These are phyloP conservation scores for Magnolia sinica DNA, from an alignment of 164 flowering plant species.

Conservation along the genomic window DNA sequence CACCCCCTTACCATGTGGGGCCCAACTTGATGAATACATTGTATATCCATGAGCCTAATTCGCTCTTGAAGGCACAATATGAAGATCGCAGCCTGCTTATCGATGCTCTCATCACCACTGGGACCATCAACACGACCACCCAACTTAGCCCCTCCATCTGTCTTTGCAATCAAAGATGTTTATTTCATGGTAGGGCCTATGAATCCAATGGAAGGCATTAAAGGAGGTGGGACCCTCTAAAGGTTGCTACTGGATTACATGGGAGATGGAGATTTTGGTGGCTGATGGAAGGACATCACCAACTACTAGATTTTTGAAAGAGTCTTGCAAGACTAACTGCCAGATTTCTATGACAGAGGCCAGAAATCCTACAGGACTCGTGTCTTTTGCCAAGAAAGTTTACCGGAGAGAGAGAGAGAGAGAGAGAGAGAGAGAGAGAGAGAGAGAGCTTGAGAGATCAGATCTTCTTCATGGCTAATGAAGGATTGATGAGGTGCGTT, in stretches of 20 bases:
- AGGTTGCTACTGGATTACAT: not conserved
- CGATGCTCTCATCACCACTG: not conserved
- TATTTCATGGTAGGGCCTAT: not conserved
- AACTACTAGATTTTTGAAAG: not conserved
- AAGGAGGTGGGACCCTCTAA: not conserved
- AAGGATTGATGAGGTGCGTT: too few relatives aligned
- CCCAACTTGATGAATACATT: too few relatives aligned
- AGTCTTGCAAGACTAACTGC: too few relatives aligned
- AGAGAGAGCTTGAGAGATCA: too few relatives aligned
- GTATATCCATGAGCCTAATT: not conserved
- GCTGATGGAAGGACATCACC: conserved; percentile 5
- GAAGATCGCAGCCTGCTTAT: not conserved
- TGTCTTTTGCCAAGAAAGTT: too few relatives aligned
- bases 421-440: too few relatives aligned
- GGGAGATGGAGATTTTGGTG: not conserved
- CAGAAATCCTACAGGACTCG: too few relatives aligned
- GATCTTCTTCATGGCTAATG: too few relatives aligned
- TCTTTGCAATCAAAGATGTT: not conserved
- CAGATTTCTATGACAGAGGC: too few relatives aligned
- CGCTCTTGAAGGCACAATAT: conserved; percentile 7
- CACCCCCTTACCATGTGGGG: too few relatives aligned
- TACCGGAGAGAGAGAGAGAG: too few relatives aligned
- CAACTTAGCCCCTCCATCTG: not conserved
- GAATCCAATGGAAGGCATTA: not conserved
- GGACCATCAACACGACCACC: not conserved